These are phyloP conservation scores for Forsythia suspensa DNA, from an alignment of 257 asterid species.

Conservation along the genomic window DNA sequence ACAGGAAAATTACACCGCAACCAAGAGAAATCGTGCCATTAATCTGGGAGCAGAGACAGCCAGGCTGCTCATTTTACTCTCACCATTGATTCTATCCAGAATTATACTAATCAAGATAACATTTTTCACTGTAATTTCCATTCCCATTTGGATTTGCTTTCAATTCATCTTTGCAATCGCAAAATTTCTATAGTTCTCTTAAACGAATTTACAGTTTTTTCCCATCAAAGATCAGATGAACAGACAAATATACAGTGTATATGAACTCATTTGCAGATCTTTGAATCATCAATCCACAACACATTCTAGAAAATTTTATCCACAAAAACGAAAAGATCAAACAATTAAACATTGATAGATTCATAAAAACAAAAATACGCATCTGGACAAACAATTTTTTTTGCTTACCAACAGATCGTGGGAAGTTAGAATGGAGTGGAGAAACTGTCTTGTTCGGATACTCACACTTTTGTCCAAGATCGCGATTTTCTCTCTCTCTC, in stretches of 20 bases:
- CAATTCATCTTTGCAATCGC: constrained; percentile 8
- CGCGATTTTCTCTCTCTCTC: background rate
- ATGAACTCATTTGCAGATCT: constrained; percentile 24
- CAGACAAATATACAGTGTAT: constrained; percentile 17
- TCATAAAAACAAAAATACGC: background rate
- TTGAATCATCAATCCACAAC: background rate
- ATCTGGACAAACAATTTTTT: background rate
- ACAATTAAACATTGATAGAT: background rate
- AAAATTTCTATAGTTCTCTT: background rate
- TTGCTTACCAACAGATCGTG: background rate
- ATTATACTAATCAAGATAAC: constrained; percentile 8
- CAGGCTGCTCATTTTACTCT: background rate
- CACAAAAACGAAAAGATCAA: background rate
- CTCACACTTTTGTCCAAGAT: background rate
- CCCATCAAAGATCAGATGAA: constrained; percentile 17
- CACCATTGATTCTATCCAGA: background rate
- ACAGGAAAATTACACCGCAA: background rate
- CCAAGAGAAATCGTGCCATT: background rate
- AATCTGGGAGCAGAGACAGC: background rate
- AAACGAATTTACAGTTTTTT: background rate
- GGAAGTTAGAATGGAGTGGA: background rate
- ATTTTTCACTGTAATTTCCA: background rate
- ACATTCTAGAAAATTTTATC: background rate
- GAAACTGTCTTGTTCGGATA: background rate
- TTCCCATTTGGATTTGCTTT: constrained; percentile 12